phyloP scores from a whole-genome alignment of 140 eudicot species.

The Stevia rebaudiana region DNA sequence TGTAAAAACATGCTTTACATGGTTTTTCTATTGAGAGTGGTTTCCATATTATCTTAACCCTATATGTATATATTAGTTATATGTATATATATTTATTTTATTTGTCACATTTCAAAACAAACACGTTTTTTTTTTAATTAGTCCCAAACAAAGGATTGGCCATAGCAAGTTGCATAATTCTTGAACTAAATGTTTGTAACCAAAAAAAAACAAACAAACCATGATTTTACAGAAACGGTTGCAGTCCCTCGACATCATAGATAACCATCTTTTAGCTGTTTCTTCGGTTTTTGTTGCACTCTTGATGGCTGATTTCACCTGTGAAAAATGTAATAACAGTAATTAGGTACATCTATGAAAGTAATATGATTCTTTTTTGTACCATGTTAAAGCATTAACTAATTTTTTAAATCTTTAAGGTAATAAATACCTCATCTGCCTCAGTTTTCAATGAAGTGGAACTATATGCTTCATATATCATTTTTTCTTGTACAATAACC shows the following conservation, averaged over 20 bases:
- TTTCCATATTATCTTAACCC: no score
- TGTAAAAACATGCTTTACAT: no score
- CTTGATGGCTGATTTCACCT: constrained; percentile 69
- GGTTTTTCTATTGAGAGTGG: no score
- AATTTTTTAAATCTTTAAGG: not conserved
- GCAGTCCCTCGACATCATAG: constrained; percentile 89
- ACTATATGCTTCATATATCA: constrained; percentile 56
- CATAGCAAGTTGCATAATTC: not conserved
- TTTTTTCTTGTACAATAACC: constrained; percentile 51
- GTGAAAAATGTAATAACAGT: constrained; percentile 8
- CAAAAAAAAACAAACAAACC: constrained; percentile 49
- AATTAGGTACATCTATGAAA: not conserved
- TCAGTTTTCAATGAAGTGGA: constrained; percentile 49
- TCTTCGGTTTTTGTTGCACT: constrained; percentile 69
- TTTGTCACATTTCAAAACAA: no score
- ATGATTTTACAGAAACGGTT: constrained; percentile 87
- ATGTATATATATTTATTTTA: no score
- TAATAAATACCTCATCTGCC: constrained; percentile 47
- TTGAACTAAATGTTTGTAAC: not conserved
- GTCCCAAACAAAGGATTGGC: no score
- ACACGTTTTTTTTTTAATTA: no score
- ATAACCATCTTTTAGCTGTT: constrained; percentile 58
- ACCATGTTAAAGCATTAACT: not conserved
- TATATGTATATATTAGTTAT: no score
- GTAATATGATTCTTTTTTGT: not conserved